Percentiles rank a stretch among this genome's conserved stretches.
Evolutionary conservation across 2,329 filamentous ascomycete species (phyloP).

Genomic region (Didymosphaeria variabile): DNA sequence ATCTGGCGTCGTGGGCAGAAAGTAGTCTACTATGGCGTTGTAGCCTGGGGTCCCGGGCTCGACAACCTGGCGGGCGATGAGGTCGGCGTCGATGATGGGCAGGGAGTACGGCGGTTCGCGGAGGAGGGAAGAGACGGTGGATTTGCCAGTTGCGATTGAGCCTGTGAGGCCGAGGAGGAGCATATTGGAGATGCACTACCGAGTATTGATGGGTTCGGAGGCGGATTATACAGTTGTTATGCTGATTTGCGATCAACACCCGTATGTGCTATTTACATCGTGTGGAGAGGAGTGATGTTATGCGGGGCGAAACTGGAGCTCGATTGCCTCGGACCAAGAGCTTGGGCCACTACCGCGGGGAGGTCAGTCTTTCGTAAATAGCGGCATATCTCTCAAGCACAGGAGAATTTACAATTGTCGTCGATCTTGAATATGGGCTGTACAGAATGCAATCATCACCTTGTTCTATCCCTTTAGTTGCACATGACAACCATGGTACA

Average conservation of each 20-base stretch:
- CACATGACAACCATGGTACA: background rate
- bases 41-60: conserved; percentile 90
- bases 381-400: background rate
- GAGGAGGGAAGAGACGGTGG: conserved; percentile 88
- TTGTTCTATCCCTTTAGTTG: background rate
- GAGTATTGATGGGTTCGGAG: background rate
- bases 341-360: conserved; percentile 22
- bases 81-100: conserved; percentile 92
- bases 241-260: background rate
- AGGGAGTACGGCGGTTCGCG: conserved; percentile 81
- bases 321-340: conserved; percentile 24
- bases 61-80: conserved; percentile 91
- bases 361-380: background rate
- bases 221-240: background rate
- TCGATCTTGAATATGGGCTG: background rate
- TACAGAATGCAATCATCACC: background rate
- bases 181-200: conserved; percentile 63
- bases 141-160: conserved; percentile 98
- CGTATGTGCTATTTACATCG: conserved; percentile 17
- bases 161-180: conserved; percentile 95
- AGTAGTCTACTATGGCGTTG: conserved; percentile 80
- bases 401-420: too few relatives aligned
- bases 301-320: conserved; percentile 23
- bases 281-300: conserved; percentile 12
- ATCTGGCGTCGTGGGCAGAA: conserved; percentile 83